phyloP scores from a whole-genome alignment of 306 rosid species.

The Neltuma alba region DNA sequence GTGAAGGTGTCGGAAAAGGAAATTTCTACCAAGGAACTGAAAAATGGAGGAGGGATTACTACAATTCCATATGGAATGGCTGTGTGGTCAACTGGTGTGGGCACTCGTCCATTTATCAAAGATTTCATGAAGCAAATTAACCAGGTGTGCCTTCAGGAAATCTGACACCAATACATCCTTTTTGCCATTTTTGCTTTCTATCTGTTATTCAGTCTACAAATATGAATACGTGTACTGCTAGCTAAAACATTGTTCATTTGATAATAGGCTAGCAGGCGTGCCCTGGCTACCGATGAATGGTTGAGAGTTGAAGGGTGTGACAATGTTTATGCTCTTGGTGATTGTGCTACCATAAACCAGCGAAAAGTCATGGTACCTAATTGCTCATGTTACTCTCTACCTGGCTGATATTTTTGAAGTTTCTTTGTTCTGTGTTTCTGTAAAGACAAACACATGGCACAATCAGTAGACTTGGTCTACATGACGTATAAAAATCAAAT shows the following conservation, averaged over 20 bases:
- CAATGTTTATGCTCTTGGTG: constrained; percentile 89
- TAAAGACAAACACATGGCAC: not conserved
- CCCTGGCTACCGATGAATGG: constrained; percentile 97
- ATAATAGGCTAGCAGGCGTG: constrained; percentile 84
- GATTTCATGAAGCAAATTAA: constrained; percentile 90
- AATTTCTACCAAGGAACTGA: constrained; percentile 78
- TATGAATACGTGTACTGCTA: not conserved
- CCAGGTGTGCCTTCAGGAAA: constrained; percentile 62
- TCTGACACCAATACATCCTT: constrained; percentile 17
- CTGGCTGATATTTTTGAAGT: not conserved
- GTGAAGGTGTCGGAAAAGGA: constrained; percentile 84
- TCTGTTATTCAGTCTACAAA: not conserved
- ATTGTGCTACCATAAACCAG: constrained; percentile 96
- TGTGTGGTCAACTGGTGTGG: constrained; percentile 97
- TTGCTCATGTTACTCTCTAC: not conserved
- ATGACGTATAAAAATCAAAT: not conserved
- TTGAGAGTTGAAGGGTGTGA: constrained; percentile 91
- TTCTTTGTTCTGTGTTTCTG: constrained; percentile 15
- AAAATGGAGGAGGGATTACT: constrained; percentile 69
- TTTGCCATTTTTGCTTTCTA: not conserved
- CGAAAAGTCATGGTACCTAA: constrained; percentile 87
- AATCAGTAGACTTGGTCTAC: too few relatives aligned
- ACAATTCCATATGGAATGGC: constrained; percentile 90
- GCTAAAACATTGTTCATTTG: constrained; percentile 16
- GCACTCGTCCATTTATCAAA: constrained; percentile 83